Evolutionary conservation across 371 early-diverging fungal genomes (phyloP), one percentile per base, ranked within the genome.

Genomic region (Apophysomyces elegans): DNA sequence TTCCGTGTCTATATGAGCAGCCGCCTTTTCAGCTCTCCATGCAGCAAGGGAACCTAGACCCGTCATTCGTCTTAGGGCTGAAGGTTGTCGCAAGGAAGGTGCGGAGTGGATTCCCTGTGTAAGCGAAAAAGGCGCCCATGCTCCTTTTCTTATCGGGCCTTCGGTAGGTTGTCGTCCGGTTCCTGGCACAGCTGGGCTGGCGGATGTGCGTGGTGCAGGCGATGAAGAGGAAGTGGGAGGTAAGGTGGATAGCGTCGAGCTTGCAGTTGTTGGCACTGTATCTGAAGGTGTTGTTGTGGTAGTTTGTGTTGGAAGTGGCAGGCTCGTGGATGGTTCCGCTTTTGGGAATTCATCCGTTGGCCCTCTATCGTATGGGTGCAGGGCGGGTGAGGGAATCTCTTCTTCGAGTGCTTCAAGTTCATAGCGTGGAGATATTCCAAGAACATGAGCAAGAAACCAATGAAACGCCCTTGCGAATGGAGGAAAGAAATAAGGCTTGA

Each of bases 401-500:
- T 50, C 54, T n/a, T 50, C 54, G 0, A 50, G 11, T 5, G 11
- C 21, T 7, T 50, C 54, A 1, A 7, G 9, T 7, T 5, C 21
- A 7, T 21, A 7, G 11, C 54, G 54, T 7, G 18, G 54, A 9
- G 54, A 50, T 1, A 73, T 60, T 32, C 63, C 61, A 41, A 70
- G 73, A 0, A 78, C 26, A 14, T 18, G 16, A 0, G 58, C 5
- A 9, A 78, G 59, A 9, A 70, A 0, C 73, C 76, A 78, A 58
- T 75, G 69, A 13, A 73, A 54, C 36, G 58, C 21, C 60, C 44
- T 73, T 7, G 79, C 74, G 5, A 65, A 32, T 1, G 2, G 21
- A 1, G 79, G 76, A 56, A 46, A 46, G 1, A 39, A 16, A 36
- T 70, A 74, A 0, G 70, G 65, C 6, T 66, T 61, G 3, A 77